Evolutionary conservation across 345 rosid species (phyloP), one percentile per base, ranked within the genome.

Genomic region (Excoecaria cochinchinensis): DNA sequence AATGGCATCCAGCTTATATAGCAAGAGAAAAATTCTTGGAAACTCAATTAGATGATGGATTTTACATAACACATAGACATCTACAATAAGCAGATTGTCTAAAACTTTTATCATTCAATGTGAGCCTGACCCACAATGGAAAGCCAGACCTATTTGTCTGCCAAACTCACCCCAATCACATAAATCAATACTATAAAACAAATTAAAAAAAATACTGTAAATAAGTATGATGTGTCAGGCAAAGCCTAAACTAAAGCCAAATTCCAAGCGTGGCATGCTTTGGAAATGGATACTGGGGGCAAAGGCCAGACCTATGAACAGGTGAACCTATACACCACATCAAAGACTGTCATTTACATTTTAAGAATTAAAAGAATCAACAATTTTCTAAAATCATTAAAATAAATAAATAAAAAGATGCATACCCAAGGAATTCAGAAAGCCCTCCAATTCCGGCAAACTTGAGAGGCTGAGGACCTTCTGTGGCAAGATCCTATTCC

Each of bases 351-450:
- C 9, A 31, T 16, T 57, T 13, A 63, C 10, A 53, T 48, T 38
- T 39, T 31, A 64, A 52, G 58, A 14, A 22, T 11, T 22, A 46
- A 73, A 36, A 12, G 48, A 25, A 46, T 3, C 17, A 62, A 38
- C 19, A 16, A 50, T 16, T n/a, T 74, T 55, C 9, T 38, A 62
- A 11, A 46, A 17, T 52, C n/a, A 67, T 53, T 17, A 44, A 25
- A 52, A 25, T 0, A 31, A 31, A 31, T 31, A 31, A 31, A 31
- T 31, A 31, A 31, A 31, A 31, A 31, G 87, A 78, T 19, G 68
- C 55, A 22, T 90, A 90, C 97, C 97, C 97, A 44, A 91, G 95
- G 83, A 94, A 92, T 82, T 90, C 98, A 31, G 97, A 94, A 78
- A 92, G 67, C 16, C 97, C 97, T 1, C 92, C 98, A 74, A 92